Evolutionary conservation across 2,329 filamentous ascomycete genomes (phyloP), one percentile per base, ranked within the genome.

Genomic region (Alternaria brassicae): DNA sequence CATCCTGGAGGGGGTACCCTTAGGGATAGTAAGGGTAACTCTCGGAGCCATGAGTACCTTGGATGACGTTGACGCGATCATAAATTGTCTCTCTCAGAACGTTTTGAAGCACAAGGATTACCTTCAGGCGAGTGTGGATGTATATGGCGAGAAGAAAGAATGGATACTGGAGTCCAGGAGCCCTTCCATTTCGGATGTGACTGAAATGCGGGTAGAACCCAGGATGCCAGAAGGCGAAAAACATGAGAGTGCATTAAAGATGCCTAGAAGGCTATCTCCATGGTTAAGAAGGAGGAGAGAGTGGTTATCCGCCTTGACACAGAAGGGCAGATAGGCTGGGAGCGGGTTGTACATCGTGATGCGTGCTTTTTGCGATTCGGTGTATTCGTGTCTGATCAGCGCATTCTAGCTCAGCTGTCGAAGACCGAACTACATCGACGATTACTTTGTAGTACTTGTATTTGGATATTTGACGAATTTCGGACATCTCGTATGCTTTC

Each of bases 11-110:
- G 82, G 84, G 0, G 44, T 64, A 44, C 82, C 86, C 1, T 87
- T 86, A 25, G 87, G 87, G 0, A 85, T 89, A 41, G 85, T 88
- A 6, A 80, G 88, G 19, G 84, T 83, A 6, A 88, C 85, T 58
- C 77, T 89, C 2, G 87, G 88, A 0, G 86, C 86, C 12, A 87
- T 87, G 85, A 88, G 83, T 61, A 88, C 84, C 2, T 71, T 80
- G 19, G 73, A 78, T 3, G 87, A 89, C 61, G 80, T 88, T 13
- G 80, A 85, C 10, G 17, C 28, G 8, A 52, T 59, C 15, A 27
- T 56, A 2, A 23, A 30, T 4, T 49, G 30, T 27, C 52, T 59
- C 13, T 45, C 27, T 15, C 25, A 17, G 23, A 13, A 40, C 23
- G 10, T 42, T 0, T 10, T 34, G n/a, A 25, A 51, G 21, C 23